Conservation (phyloP, 352 stramenopile species). For the Phytophthora melonis region DNA sequence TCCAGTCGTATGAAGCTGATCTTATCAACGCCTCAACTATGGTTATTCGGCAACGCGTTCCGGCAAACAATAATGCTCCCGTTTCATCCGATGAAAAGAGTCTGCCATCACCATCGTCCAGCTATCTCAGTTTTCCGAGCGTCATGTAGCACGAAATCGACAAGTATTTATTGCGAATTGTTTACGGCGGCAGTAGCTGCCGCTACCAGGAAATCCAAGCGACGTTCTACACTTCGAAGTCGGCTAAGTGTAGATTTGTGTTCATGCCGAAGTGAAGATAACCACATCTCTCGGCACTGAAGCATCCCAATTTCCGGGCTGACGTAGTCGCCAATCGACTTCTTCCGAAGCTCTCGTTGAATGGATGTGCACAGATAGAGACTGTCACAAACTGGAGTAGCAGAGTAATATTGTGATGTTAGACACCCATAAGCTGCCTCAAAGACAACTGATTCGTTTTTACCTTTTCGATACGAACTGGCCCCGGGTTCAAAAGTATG, state of each 20-base stretch:
- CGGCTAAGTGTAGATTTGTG: slow-evolving; percentile 52
- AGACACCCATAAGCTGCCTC: not conserved
- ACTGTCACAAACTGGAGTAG: slow-evolving; percentile 30
- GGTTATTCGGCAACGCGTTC: slow-evolving; percentile 52
- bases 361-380: slow-evolving; percentile 49
- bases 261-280: slow-evolving; percentile 55
- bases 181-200: slow-evolving; percentile 26
- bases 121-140: slow-evolving; percentile 57
- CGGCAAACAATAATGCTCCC: slow-evolving; percentile 31
- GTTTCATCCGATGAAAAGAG: slow-evolving; percentile 31
- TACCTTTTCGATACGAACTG: slow-evolving; percentile 35
- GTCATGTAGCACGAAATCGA: slow-evolving; percentile 33
- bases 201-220: slow-evolving; percentile 47
- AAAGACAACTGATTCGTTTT: slow-evolving; percentile 3
- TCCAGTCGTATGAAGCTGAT: slow-evolving; percentile 59
- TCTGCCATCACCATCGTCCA: slow-evolving; percentile 18
- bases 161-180: slow-evolving; percentile 13
- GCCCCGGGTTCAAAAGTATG: slow-evolving; percentile 9
- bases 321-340: slow-evolving; percentile 51
- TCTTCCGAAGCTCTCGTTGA: slow-evolving; percentile 62
- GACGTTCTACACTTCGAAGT: slow-evolving; percentile 50
- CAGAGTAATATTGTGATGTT: slow-evolving; percentile 6
- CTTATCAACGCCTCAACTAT: slow-evolving; percentile 70
- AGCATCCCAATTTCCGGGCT: slow-evolving; percentile 55
- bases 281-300: slow-evolving; percentile 52